Evolutionary conservation across 176 grass and related monocot species (phyloP), one percentile per base, ranked within the genome.

Genomic region (Aegilops longissima): DNA sequence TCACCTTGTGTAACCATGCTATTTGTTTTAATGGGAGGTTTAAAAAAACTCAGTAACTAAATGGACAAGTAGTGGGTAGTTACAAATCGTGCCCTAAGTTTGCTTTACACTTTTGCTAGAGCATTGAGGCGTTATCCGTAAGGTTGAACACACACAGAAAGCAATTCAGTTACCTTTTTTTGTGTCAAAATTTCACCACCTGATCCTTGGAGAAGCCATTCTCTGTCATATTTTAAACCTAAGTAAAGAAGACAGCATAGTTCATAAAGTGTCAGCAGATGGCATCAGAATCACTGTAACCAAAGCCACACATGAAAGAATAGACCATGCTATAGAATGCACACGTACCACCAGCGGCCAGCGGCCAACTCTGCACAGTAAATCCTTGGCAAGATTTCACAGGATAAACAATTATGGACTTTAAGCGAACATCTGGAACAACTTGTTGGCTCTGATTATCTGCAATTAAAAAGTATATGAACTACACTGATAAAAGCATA

Each of bases 331-430:
- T 81, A 21, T 8, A 45, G 24, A 75, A 76, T 87, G 23, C 34
- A 35, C n/a, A 77, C 89, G 70, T 98, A 98, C 96, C 96, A 82
- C 83, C 85, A 95, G 58, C 40, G 38, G 90, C 86, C 72, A 98
- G 44, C 3, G 93, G 96, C 93, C 96, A 98, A 70, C 85, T 86
- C 36, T 86, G 78, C 69, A 78, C 86, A 52, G 73, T 91, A 75
- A 96, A 98, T 81, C 96, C 96, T 83, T 89, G 89, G 86, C 92
- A 96, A 61, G 96, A 98, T 86, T 98, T 98, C 81, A 98, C 91
- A 27, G 96, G 96, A 90, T 98, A 98, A 84, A 98, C 67, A 89
- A 85, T 95, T 85, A 98, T 88, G 39, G 90, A 95, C 86, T 92
- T 90, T 78, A 98, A 82, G 51, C 31, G 81, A 77, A 94, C 66